Evolutionary conservation across 2,329 filamentous ascomycete species (phyloP).

Genomic region (Penicillium sp.): DNA sequence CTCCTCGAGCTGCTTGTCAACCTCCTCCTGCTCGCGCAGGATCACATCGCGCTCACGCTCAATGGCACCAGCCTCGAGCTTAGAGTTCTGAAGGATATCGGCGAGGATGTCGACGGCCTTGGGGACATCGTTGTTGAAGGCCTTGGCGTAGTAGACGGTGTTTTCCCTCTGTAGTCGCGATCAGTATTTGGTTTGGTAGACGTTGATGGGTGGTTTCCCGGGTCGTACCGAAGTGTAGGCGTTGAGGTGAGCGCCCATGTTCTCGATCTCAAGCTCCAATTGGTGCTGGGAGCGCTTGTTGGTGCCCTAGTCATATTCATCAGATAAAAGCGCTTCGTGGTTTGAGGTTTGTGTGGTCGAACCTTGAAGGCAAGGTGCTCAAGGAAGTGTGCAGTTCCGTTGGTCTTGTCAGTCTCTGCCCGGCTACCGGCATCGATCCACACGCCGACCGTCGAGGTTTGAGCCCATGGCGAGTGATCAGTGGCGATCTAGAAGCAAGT

Average conservation of each 20-base stretch:
- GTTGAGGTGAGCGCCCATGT: conserved; percentile 99
- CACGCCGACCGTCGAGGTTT: conserved; percentile 96
- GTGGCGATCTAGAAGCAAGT: conserved; percentile 73
- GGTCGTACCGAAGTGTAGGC: conserved; percentile 92
- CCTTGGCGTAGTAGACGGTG: conserved; percentile 99
- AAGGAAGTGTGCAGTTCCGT: conserved; percentile 98
- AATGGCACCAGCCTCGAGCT: conserved; percentile 87
- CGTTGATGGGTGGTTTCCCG: conserved; percentile 17
- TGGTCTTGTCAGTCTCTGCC: conserved; percentile 97
- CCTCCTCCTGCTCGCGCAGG: conserved; percentile 96
- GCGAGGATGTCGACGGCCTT: conserved; percentile 96
- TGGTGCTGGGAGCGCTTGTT: conserved; percentile 93
- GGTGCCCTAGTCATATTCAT: conserved; percentile 62
- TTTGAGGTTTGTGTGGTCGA: conserved; percentile 25
- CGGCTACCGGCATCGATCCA: conserved; percentile 99
- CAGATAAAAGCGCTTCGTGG: conserved; percentile 7
- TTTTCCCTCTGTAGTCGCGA: conserved; percentile 74
- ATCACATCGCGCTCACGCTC: conserved; percentile 99
- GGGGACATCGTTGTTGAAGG: conserved; percentile 96
- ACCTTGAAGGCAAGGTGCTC: conserved; percentile 99
- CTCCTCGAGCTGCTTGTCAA: conserved; percentile 99
- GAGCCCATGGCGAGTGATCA: conserved; percentile 95
- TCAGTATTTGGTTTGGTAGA: conserved; percentile 26
- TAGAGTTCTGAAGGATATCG: conserved; percentile 99
- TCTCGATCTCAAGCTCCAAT: conserved; percentile 99